These are phyloP conservation scores for Quercus lobata DNA, from an alignment of 331 rosid species.

Conservation along the genomic window DNA sequence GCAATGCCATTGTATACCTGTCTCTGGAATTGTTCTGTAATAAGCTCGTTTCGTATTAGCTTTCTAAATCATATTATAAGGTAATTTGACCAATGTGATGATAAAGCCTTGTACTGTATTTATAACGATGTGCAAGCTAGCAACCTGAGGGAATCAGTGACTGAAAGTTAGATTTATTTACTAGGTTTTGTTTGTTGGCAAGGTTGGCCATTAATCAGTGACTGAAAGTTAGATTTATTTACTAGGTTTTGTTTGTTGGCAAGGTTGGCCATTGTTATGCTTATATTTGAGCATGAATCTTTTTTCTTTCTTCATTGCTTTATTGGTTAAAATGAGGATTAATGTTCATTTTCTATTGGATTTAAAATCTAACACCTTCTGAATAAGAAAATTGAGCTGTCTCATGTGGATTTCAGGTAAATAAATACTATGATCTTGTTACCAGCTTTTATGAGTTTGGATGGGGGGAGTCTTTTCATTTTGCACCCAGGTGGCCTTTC, in stretches of 20 bases:
- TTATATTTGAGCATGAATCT: not conserved
- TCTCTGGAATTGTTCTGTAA: not conserved
- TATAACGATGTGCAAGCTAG: not conserved
- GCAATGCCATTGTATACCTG: not conserved
- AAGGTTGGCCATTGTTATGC: not conserved
- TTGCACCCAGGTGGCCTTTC: slow-evolving; percentile 60
- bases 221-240: not conserved
- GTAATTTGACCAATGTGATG: not conserved
- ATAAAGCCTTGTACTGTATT: not conserved
- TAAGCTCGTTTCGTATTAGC: not conserved
- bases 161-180: not conserved
- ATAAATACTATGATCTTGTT: slow-evolving; percentile 80
- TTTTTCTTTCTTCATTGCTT: not conserved
- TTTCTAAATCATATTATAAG: not conserved
- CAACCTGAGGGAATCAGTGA: not conserved
- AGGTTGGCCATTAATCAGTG: not conserved
- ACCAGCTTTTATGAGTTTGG: slow-evolving; percentile 93
- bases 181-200: not conserved
- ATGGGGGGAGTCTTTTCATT: slow-evolving; percentile 96
- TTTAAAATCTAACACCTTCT: slow-evolving; percentile 3
- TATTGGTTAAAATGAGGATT: not conserved
- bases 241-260: not conserved
- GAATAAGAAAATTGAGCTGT: slow-evolving; percentile 8
- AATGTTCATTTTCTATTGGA: not conserved
- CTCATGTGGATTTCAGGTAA: slow-evolving; percentile 54